Base-by-base conservation (phyloP, 2,329 filamentous ascomycete species). In the Neospermospora avenae region DNA sequence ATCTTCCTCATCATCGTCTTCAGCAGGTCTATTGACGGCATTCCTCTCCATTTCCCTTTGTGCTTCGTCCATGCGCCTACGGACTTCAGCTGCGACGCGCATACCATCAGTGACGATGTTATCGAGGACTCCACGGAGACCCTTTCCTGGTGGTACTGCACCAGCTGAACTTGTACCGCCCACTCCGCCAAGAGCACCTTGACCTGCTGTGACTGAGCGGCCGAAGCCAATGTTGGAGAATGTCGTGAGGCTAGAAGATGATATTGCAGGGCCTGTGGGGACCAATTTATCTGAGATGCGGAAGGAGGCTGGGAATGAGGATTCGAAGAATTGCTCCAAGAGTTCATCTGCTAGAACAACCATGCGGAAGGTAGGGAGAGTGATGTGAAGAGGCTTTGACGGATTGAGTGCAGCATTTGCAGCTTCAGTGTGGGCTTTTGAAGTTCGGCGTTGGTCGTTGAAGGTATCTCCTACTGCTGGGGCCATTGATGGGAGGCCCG, bases 81-180 rank as follows among this genome's bases (percentile, higher is more conserved):
- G 83, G 55, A 99, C 93, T 74, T 99, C 95, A 0, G 89, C 90
- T 0, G 95, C 95, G 60, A 98, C 93, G 35, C 93, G 88, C 87
- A 98, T 97, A 44, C 95, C 95, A 72, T 99, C 95, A 1, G 90
- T 96, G 65, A 98, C 95, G 69, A 99, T 98, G 69, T 96, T 96
- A 77, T 99, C 95, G 41, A 99, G 80, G 61, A 99, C 95, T 20
- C 95, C 95, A 44, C 95, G 84, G 1, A 99, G 81, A 22, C 95
- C 91, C 66, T 93, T 89, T 18, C 82, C 82, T 1, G 84, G 68
- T 58, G 70, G 66, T 13, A 72, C 70, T 5, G 71, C 57, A 25
- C 68, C 68, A n/a, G 68, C 69, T 42, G 69, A 65, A 24, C 68
- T 66, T 16, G 65, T 61, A n/a, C 67, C 57, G 31, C 57, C 68